Evolutionary conservation across 768 basidiomycete genomes (phyloP), one percentile per base, ranked within the genome.

Genomic region (Dictyophora rubrovolvata): DNA sequence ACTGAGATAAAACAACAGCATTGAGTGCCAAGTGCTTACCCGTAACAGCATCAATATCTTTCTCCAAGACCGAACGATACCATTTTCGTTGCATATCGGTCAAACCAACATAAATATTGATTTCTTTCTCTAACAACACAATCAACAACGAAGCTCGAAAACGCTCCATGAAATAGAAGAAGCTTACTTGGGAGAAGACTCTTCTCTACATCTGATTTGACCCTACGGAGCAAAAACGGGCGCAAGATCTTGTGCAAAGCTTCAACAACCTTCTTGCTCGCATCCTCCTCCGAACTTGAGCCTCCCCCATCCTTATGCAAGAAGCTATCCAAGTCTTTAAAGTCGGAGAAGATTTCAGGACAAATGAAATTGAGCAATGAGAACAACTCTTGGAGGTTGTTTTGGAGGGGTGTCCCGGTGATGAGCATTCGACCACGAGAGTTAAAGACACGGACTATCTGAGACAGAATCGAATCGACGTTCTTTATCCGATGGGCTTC

Each of bases 401-500:
- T 99, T 73, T 96, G 95, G 48, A 97, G 75, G 1, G 95, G 95
- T 5, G 95, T 99, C 16, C 94, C 96, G 1, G 95, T 99, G 65
- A 99, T 98, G 55, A 99, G 79, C 58, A 99, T 74, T 46, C 96
- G 78, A 0, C 93, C 94, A 33, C 94, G 82, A 48, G 88, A 89
- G 65, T 82, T 80, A 72, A 97, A 98, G 1, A 87, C 76, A 53
- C 95, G 83, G 53, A 98, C 92, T 66, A 99, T 97, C 72, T 96
- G 92, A 16, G 86, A 86, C 14, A 99, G 80, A 65, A 98, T 87
- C 12, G 92, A 95, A 70, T 97, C 92, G 64, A 95, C 93, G 69
- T 98, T 98, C 76, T 98, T 98, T 80, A 99, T 99, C 22, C 96
- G 87, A 68, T 99, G 95, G 0, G 95, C 95, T 73, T 99, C 95